Evolutionary conservation across 306 rosid genomes (phyloP).

Genomic region (Cucumis melo): DNA sequence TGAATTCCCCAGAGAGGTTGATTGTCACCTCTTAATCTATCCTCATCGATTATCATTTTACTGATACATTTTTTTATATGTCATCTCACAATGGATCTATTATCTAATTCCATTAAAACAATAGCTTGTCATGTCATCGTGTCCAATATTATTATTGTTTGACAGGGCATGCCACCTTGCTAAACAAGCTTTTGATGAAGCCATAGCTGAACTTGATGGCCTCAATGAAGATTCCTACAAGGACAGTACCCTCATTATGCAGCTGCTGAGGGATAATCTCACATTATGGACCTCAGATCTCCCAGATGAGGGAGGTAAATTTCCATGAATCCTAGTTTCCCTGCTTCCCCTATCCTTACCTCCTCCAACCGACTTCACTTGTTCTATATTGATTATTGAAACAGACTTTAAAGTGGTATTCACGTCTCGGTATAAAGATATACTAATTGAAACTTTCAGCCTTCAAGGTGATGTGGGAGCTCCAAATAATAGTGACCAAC

Average conservation of each 20-base stretch:
- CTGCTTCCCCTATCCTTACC: background rate
- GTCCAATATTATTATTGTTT: background rate
- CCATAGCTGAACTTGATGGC: constrained; percentile 28
- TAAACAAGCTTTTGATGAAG: constrained; percentile 36
- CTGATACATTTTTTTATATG: too few relatives aligned
- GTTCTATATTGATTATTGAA: background rate
- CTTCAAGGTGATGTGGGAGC: background rate
- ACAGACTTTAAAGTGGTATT: background rate
- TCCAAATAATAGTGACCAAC: background rate
- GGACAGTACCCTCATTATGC: constrained; percentile 14
- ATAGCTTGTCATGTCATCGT: background rate
- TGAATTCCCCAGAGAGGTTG: constrained; percentile 60
- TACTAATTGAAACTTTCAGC: background rate
- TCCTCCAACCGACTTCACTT: background rate
- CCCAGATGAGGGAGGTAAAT: constrained; percentile 51
- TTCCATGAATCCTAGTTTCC: background rate
- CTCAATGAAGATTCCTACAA: constrained; percentile 54
- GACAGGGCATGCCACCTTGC: constrained; percentile 24
- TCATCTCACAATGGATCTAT: background rate
- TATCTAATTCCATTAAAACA: background rate
- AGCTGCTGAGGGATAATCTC: constrained; percentile 68
- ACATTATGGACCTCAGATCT: constrained; percentile 60
- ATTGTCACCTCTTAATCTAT: background rate
- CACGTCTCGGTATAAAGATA: background rate
- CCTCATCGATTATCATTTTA: background rate